Evolutionary conservation across 2,329 filamentous ascomycete species (phyloP).

Genomic region (Ophiostoma pallidulum): DNA sequence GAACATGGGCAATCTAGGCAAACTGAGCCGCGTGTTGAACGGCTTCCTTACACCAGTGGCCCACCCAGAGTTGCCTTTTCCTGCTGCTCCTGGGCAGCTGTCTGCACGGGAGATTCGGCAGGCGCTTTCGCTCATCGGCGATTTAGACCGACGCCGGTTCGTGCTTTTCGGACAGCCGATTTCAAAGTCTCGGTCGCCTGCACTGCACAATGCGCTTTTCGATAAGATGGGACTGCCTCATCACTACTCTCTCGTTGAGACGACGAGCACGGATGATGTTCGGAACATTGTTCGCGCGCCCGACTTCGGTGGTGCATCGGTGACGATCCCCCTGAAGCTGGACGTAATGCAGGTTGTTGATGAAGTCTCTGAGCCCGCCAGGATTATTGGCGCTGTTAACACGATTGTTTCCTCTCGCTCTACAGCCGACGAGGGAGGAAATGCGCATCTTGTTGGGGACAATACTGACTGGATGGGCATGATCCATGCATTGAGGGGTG

Average conservation of each 20-base stretch:
- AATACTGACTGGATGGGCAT: constrained; percentile 98
- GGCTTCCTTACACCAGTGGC: constrained; percentile 90
- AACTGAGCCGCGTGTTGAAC: constrained; percentile 84
- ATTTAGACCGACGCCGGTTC: constrained; percentile 67
- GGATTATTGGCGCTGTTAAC: constrained; percentile 84
- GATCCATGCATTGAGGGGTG: constrained; percentile 63
- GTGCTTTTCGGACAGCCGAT: constrained; percentile 86
- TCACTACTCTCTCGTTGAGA: constrained; percentile 68
- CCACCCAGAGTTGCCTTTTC: constrained; percentile 80
- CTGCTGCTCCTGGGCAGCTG: constrained; percentile 87
- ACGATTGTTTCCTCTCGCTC: constrained; percentile 62
- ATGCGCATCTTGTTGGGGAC: constrained; percentile 59
- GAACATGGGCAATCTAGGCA: constrained; percentile 86
- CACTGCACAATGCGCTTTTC: constrained; percentile 84
- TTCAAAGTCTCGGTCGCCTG: constrained; percentile 70
- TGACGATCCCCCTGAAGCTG: constrained; percentile 91
- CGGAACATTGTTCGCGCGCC: constrained; percentile 55
- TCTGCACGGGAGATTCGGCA: constrained; percentile 81
- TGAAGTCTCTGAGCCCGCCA: constrained; percentile 67
- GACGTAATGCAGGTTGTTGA: constrained; percentile 78
- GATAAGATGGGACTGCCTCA: constrained; percentile 69
- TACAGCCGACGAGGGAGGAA: constrained; percentile 30
- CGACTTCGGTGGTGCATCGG: constrained; percentile 84
- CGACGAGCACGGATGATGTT: constrained; percentile 52
- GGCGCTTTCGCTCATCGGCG: constrained; percentile 67